Percentiles rank a stretch among this genome's conserved stretches.
Conservation (phyloP, 768 basidiomycete genomes). For the Pleurotus platypus region DNA sequence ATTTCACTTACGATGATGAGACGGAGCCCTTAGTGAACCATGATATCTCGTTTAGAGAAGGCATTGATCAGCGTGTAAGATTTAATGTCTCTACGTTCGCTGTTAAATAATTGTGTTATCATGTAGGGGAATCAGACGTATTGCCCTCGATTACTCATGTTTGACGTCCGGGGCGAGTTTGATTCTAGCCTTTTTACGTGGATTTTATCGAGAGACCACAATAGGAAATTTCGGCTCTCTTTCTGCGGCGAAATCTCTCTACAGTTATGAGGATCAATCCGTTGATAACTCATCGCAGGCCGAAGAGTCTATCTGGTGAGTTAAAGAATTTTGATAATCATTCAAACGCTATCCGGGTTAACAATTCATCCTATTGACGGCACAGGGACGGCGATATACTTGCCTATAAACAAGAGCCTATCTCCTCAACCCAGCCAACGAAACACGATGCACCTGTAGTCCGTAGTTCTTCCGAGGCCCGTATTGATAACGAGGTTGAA, state of each 20-base stretch:
- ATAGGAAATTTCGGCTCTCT: slow-evolving; percentile 68
- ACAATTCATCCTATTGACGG: neutral
- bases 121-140: slow-evolving; percentile 42
- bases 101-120: slow-evolving; percentile 2
- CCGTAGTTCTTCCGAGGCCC: neutral
- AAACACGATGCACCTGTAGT: neutral
- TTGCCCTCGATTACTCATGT: slow-evolving; percentile 61
- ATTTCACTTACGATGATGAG: slow-evolving; percentile 48
- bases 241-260: slow-evolving; percentile 36
- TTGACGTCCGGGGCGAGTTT: slow-evolving; percentile 62
- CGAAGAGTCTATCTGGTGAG: slow-evolving; percentile 1
- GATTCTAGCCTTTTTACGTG: slow-evolving; percentile 2
- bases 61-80: slow-evolving; percentile 45
- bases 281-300: neutral
- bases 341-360: slow-evolving; percentile 1
- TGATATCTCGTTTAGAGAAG: slow-evolving; percentile 67
- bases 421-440: slow-evolving; percentile 22
- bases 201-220: neutral
- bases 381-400: slow-evolving; percentile 46
- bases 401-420: slow-evolving; percentile 49
- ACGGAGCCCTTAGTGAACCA: slow-evolving; percentile 43
- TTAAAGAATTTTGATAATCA: neutral
- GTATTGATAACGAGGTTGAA: slow-evolving; percentile 5
- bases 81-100: neutral
- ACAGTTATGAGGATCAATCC: slow-evolving; percentile 23